A percentile compares a stretch with the other conserved stretches of the same genome.
Conservation (phyloP, 2,329 filamentous ascomycete genomes). For the Truncatella angustata region DNA sequence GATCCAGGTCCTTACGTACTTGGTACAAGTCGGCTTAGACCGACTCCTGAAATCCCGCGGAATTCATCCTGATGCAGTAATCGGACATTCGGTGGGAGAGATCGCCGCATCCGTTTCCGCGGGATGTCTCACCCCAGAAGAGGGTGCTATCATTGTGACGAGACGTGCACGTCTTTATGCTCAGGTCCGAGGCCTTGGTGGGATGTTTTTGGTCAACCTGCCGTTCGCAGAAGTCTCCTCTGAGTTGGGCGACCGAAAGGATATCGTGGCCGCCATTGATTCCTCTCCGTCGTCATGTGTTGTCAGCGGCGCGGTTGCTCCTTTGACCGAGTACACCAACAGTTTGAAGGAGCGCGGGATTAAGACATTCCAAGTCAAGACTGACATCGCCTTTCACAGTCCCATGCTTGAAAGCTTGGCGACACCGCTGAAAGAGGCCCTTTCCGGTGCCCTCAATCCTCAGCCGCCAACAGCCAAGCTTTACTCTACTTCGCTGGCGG, state of each 20-base stretch:
- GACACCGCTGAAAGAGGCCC: slow-evolving; percentile 22
- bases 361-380: slow-evolving; percentile 33
- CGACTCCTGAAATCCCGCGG: slow-evolving; percentile 29
- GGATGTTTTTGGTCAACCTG: slow-evolving; percentile 23
- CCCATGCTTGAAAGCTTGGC: slow-evolving; percentile 32
- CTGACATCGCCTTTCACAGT: slow-evolving; percentile 40
- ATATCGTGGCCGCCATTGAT: slow-evolving; percentile 32
- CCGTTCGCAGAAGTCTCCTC: slow-evolving; percentile 23
- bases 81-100: slow-evolving; percentile 41
- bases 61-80: slow-evolving; percentile 31
- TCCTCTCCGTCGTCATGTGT: slow-evolving; percentile 35
- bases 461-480: slow-evolving; percentile 22
- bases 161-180: slow-evolving; percentile 26
- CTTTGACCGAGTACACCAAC: slow-evolving; percentile 23
- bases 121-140: slow-evolving; percentile 28
- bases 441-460: slow-evolving; percentile 20
- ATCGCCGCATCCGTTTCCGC: slow-evolving; percentile 37
- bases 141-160: slow-evolving; percentile 34
- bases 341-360: slow-evolving; percentile 23
- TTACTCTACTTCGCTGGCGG: slow-evolving; percentile 32
- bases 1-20: slow-evolving; percentile 32
- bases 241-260: slow-evolving; percentile 19
- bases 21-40: slow-evolving; percentile 33
- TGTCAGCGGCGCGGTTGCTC: slow-evolving; percentile 24
- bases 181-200: slow-evolving; percentile 1